Base-by-base conservation (phyloP, 257 asterid genomes). In the Solanum okadae region DNA sequence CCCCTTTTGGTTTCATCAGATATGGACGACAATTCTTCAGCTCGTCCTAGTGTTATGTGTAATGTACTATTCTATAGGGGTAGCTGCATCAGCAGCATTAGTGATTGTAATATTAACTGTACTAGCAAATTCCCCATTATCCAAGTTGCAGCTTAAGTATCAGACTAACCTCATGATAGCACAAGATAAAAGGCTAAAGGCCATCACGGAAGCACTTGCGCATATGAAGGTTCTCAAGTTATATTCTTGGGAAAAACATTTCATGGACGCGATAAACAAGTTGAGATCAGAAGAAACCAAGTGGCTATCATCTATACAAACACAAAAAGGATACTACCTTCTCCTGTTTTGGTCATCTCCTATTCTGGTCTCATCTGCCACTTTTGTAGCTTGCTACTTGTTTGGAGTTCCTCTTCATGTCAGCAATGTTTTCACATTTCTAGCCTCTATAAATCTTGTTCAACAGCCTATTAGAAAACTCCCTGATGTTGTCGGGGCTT, bases 211-310 rank as follows among this genome's bases (percentile, higher is more conserved):
- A 88, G 95, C 98, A 38, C 93, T 96, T 1, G 92, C 92, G 88
- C 96, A 94, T 83, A 96, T 95, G 98, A 96, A 95, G 93, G 97
- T 96, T 84, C 86, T 96, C 90, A 96, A 96, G 37, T 63, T 95
- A 63, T 95, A 96, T 44, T 98, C 98, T 1, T 96, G 99, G 98
- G 99, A 96, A 87, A 89, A 86, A 40, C 98, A 95, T 89, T 96
- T 96, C 90, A 90, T 91, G 91, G 78, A 59, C 3, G 96, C 87
- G 5, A 93, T 96, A 8, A 91, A 90, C 63, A 90, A 88, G 33
- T 79, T 95, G 75, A 91, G 98, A 91, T 61, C 7, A 10, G 81
- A 88, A 18, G 99, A 96, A 88, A 96, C 93, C 81, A 92, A 92
- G 88, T 95, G 98, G 93, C 76, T 96, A 71, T 83, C 91, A 27